Conservation (phyloP, 768 basidiomycete species). For the Phanerochaete sordida region DNA sequence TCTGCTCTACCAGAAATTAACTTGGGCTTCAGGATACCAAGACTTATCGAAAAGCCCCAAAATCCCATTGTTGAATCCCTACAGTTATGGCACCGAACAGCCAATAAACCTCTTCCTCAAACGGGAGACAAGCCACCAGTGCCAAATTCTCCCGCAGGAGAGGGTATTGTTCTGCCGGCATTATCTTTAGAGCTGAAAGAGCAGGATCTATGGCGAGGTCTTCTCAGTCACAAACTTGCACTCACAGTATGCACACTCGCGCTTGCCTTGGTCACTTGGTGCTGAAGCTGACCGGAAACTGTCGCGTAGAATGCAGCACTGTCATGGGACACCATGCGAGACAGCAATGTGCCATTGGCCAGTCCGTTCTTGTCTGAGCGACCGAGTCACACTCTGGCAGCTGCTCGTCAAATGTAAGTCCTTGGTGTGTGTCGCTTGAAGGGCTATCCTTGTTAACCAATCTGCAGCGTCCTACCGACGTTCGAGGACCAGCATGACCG, state of each 20-base stretch:
- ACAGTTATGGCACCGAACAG: conserved; percentile 20
- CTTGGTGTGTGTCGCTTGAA: neutral
- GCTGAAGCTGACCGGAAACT: neutral
- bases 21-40: conserved; percentile 55
- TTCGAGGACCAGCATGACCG: conserved; percentile 35
- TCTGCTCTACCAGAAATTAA: conserved; percentile 13
- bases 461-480: conserved; percentile 45
- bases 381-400: conserved; percentile 44
- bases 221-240: neutral
- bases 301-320: conserved; percentile 9
- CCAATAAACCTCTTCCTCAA: neutral
- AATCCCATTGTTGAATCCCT: conserved; percentile 71
- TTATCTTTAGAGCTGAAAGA: conserved; percentile 7
- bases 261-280: neutral
- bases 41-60: conserved; percentile 68
- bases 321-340: conserved; percentile 60
- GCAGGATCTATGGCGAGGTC: neutral
- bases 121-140: too few species aligned
- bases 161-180: neutral
- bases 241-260: neutral
- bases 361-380: conserved; percentile 73
- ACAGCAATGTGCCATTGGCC: neutral
- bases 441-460: neutral
- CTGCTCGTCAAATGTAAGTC: conserved; percentile 59
- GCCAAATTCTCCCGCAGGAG: too few species aligned